Base-by-base conservation (phyloP, 2,329 filamentous ascomycete genomes). In the Purpureocillium takamizusanense region DNA sequence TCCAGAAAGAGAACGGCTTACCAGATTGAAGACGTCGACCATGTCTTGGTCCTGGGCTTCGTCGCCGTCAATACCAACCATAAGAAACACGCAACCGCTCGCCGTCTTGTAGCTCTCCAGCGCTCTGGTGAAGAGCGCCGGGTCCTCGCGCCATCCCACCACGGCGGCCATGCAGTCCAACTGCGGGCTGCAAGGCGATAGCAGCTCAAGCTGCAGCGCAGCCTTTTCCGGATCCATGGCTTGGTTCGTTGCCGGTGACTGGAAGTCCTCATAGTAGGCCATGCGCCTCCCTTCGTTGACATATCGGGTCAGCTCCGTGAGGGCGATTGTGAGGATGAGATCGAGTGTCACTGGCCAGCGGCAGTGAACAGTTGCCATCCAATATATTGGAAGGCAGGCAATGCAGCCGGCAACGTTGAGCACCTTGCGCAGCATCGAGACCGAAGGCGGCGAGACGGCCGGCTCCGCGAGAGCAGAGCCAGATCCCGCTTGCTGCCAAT, bases 71-170 rank as follows among this genome's bases (percentile, higher is more conserved):
- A 52, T 49, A 6, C 50, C 50, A 12, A 51, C 42, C 4, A 52
- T 31, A 35, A 52, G 39, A 31, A 52, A 52, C 1, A 33, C 33
- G 16, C 45, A 47, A 2, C 43, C 38, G 31, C 27, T 42, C 1
- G 49, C 40, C 7, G 18, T 31, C 25, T 43, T 43, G 42, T 52
- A 52, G 23, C 50, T 52, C 39, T 52, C 43, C 18, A 52, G 21
- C 5, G 50, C 50, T 4, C 42, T 35, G 1, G 41, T 46, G 29
- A 51, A 52, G n/a, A 52, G 33, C 1, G 33, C 38, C 2, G 48
- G 50, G 18, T 52, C 48, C 14, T 52, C 50, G 10, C 50, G 42
- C 47, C 49, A 52, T 7, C 50, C 50, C 16, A 52, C 50, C 13
- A 52, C 44, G 2, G 49, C 47, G n/a, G 48, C 49, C 32, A 52